These are phyloP conservation scores for Saturnispora hagleri DNA, from an alignment of 805 yeast genomes.

Conservation along the genomic window DNA sequence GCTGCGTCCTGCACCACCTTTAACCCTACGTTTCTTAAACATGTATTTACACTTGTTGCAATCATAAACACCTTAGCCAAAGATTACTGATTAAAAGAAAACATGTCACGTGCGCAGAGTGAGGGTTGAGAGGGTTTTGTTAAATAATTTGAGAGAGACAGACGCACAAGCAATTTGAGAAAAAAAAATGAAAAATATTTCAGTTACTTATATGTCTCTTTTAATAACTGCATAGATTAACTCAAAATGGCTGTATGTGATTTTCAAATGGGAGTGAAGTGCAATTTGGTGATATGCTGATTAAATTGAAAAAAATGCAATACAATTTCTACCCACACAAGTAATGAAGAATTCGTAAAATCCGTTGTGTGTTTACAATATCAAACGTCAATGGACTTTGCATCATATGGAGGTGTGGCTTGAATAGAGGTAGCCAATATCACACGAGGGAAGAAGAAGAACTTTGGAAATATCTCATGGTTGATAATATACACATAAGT, in stretches of 20 bases:
- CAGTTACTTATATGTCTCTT: not conserved
- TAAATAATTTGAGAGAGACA: not conserved
- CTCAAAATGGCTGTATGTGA: slow-evolving; percentile 18
- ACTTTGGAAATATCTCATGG: no score
- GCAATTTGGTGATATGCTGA: not conserved
- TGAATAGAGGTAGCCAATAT: no score
- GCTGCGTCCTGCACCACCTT: slow-evolving; percentile 6
- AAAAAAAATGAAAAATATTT: not conserved
- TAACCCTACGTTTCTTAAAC: slow-evolving; percentile 32
- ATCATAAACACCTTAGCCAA: not conserved
- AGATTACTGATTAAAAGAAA: not conserved
- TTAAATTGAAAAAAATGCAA: no score
- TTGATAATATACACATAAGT: no score
- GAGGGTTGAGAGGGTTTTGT: not conserved
- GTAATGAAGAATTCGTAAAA: not conserved
- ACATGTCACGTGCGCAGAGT: not conserved
- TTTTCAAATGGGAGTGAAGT: not conserved
- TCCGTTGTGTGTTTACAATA: not conserved
- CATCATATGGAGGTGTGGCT: no score
- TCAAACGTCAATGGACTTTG: not conserved
- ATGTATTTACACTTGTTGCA: slow-evolving; percentile 12
- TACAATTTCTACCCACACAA: no score
- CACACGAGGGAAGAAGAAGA: no score
- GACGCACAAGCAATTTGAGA: not conserved
- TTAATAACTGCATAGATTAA: slow-evolving; percentile 3